Percentiles rank a stretch among this genome's conserved stretches.
Evolutionary conservation across 139 green algal genomes (phyloP).

Genomic region (Trebouxia sp.): DNA sequence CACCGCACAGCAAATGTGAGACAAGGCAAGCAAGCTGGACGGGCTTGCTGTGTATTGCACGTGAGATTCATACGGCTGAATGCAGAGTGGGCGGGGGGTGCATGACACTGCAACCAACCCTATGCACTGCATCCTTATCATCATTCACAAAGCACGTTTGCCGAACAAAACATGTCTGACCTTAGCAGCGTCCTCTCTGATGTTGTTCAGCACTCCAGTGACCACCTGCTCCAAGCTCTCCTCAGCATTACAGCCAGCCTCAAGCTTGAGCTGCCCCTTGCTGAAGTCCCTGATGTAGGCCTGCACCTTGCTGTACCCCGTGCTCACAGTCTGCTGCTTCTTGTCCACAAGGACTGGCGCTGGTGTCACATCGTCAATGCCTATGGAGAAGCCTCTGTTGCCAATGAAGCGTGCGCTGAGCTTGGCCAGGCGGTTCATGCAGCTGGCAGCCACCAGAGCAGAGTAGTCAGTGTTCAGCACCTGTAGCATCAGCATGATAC

Average conservation of each 20-base stretch:
- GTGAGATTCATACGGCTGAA: too few relatives aligned
- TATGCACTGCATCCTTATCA: too few relatives aligned
- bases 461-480: slow-evolving; percentile 76
- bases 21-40: too few relatives aligned
- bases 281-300: slow-evolving; percentile 73
- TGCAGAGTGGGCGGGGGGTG: too few relatives aligned
- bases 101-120: too few relatives aligned
- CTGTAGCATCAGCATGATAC: too few relatives aligned
- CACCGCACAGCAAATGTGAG: neutral
- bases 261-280: slow-evolving; percentile 73
- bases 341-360: slow-evolving; percentile 58
- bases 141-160: neutral
- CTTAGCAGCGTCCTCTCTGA: slow-evolving; percentile 83
- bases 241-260: slow-evolving; percentile 86
- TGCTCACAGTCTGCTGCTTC: slow-evolving; percentile 43
- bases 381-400: slow-evolving; percentile 92
- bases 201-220: slow-evolving; percentile 88
- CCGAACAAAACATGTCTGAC: neutral
- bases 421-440: slow-evolving; percentile 93
- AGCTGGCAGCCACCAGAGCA: slow-evolving; percentile 46
- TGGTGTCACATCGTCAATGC: slow-evolving; percentile 96
- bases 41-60: too few relatives aligned
- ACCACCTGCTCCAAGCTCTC: slow-evolving; percentile 87
- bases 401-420: slow-evolving; percentile 90
- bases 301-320: slow-evolving; percentile 24